Percentiles rank a stretch among this genome's conserved stretches.
Conservation (phyloP, 2,329 filamentous ascomycete species). For the Neofusicoccum cordaticola region DNA sequence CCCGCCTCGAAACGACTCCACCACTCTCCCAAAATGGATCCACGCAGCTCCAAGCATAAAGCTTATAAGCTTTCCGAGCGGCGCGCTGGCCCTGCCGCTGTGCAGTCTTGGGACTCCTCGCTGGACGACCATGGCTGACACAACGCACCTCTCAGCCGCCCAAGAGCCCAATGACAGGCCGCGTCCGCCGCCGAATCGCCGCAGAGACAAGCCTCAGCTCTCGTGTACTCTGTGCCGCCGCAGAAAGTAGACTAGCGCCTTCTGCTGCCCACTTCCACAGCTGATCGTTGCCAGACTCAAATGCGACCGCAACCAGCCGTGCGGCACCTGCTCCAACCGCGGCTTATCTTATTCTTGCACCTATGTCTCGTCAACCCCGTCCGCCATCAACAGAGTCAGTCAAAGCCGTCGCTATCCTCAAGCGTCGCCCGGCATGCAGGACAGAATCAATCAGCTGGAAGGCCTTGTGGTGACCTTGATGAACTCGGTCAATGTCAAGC, state of each 20-base stretch:
- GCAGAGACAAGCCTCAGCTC: constrained; percentile 32
- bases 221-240: constrained; percentile 30
- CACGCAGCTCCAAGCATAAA: too few relatives aligned
- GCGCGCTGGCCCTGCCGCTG: too few relatives aligned
- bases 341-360: neutral
- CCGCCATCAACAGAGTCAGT: neutral
- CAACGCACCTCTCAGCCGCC: constrained; percentile 19
- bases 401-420: constrained; percentile 6
- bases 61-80: too few relatives aligned
- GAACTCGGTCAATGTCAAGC: neutral
- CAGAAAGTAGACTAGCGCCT: constrained; percentile 25
- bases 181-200: constrained; percentile 27
- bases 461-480: constrained; percentile 22
- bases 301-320: constrained; percentile 9
- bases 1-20: too few relatives aligned
- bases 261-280: neutral
- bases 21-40: too few relatives aligned
- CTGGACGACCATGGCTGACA: neutral
- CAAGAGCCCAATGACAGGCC: constrained; percentile 17
- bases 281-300: constrained; percentile 22
- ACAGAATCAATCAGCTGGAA: constrained; percentile 23
- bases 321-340: constrained; percentile 18
- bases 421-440: neutral
- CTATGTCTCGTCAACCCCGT: neutral
- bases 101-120: too few relatives aligned